Base-by-base conservation (phyloP, 805 yeast genomes). In the Kodamaea hsintzibuensis region DNA sequence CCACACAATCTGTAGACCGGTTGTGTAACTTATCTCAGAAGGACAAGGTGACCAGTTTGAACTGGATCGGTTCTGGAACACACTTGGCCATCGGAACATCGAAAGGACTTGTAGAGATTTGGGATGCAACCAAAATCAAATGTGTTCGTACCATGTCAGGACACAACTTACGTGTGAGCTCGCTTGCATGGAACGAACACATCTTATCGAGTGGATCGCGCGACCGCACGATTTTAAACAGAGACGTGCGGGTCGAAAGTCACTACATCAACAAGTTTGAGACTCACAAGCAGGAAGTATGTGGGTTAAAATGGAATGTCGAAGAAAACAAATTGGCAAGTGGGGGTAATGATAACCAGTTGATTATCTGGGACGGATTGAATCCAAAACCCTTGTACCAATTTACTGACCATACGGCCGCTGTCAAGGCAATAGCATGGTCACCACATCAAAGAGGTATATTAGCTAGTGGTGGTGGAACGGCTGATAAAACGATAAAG, bases 351-450 rank as follows among this genome's bases (percentile, higher is more conserved):
- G 99, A 95, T 71, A 95, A 95, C 67, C 82, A 82, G 62, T 77
- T 95, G 19, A 80, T 82, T 59, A 88, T 95, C 9, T 95, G 98
- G 95, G 96, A 91, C 65, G 96, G 95, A 0, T 68, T 84, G 45
- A 81, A 80, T 51, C 67, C 80, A 3, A 78, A 77, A 51, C 98
- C 99, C 1, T 68, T 90, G 27, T 82, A 85, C 64, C 85, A 79
- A 55, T 88, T 91, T 62, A 76, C 79, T 1, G 97, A 91, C 58
- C 98, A 95, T 68, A 83, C 82, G 14, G 98, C 98, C 0, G 99
- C 99, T 0, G 96, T 95, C 2, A 95, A 95, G 71, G 99, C 98
- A 0, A 80, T 95, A 51, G 89, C 96, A 1, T 95, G 99, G 99
- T 89, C 96, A 0, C 98, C 99, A 2, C 98, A 95, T 66, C 97